Percentiles rank a stretch among this genome's conserved stretches.
Conservation (phyloP, 306 rosid species). For the Notholithocarpus densiflorus region DNA sequence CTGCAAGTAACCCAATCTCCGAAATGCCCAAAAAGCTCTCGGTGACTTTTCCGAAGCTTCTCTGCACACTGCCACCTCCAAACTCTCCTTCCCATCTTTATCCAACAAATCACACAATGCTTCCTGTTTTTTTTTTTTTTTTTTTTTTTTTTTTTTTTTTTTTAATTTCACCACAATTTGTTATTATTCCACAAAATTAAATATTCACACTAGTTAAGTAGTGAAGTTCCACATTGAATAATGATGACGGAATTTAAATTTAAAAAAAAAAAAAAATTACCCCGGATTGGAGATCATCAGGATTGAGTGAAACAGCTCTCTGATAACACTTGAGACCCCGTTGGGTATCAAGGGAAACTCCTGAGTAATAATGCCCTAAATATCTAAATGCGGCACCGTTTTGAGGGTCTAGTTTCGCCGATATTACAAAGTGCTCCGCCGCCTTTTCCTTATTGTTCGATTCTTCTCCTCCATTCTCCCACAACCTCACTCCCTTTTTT, state of each 20-base stretch:
- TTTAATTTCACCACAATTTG: neutral
- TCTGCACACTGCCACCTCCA: slow-evolving; percentile 66
- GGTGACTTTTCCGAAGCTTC: slow-evolving; percentile 76
- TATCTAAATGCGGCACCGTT: slow-evolving; percentile 68
- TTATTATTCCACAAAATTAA: too few relatives aligned
- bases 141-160: neutral
- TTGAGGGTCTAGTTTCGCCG: slow-evolving; percentile 73
- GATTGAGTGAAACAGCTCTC: slow-evolving; percentile 67
- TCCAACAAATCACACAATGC: slow-evolving; percentile 75
- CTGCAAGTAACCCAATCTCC: slow-evolving; percentile 84
- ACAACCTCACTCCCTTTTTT: slow-evolving; percentile 58
- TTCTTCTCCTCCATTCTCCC: slow-evolving; percentile 45
- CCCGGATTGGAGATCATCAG: slow-evolving; percentile 66
- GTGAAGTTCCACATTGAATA: too few relatives aligned
- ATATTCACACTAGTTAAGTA: too few relatives aligned
- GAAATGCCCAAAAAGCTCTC: slow-evolving; percentile 88
- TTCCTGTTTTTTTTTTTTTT: slow-evolving; percentile 34
- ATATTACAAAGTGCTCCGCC: slow-evolving; percentile 56
- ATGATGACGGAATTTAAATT: neutral
- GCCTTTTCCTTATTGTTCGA: slow-evolving; percentile 48
- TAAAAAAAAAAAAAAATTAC: slow-evolving; percentile 15
- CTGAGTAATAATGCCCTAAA: slow-evolving; percentile 60
- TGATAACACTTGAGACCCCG: slow-evolving; percentile 84
- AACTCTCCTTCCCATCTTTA: slow-evolving; percentile 55
- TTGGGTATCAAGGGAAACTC: slow-evolving; percentile 36